Conservation (phyloP, 1,284 basidiomycete species). For the Cystobasidiaceae sp. region DNA sequence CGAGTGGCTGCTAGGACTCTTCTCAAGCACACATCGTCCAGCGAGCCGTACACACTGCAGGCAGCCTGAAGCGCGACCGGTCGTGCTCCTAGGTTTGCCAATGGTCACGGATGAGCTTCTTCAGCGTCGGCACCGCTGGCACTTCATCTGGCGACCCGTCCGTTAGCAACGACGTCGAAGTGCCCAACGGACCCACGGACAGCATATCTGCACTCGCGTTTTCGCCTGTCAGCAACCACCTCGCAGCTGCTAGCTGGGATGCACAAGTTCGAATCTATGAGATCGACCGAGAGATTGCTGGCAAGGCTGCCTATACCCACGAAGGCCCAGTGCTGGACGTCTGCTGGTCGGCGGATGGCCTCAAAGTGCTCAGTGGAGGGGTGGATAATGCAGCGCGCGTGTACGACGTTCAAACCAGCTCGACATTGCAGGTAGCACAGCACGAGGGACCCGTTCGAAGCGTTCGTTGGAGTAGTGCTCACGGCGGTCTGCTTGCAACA, state of each 20-base stretch:
- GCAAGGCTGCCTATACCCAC: conserved; percentile 76
- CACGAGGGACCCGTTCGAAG: conserved; percentile 77
- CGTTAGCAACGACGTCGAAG: no score
- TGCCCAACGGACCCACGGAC: no score
- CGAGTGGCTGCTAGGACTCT: no score
- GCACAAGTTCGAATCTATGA: conserved; percentile 56
- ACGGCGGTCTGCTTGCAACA: conserved; percentile 69
- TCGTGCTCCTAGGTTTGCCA: no score
- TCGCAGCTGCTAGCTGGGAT: conserved; percentile 55
- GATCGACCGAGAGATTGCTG: conserved; percentile 55
- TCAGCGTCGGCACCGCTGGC: no score
- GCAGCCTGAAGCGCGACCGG: no score
- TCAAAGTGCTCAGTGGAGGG: conserved; percentile 72
- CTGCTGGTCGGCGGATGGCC: conserved; percentile 75
- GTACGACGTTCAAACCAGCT: conserved; percentile 70
- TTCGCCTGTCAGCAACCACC: conserved; percentile 59
- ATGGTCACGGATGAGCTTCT: no score
- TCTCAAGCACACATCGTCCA: no score
- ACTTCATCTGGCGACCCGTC: no score
- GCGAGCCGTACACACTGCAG: no score
- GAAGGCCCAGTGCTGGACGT: conserved; percentile 74
- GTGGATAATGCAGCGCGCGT: conserved; percentile 74
- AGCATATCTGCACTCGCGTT: conserved; percentile 67
- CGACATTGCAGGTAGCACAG: conserved; percentile 61
- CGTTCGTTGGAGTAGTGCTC: conserved; percentile 64